phyloP scores from a whole-genome alignment of 2,329 filamentous ascomycete species.

The Penicillium sp. region DNA sequence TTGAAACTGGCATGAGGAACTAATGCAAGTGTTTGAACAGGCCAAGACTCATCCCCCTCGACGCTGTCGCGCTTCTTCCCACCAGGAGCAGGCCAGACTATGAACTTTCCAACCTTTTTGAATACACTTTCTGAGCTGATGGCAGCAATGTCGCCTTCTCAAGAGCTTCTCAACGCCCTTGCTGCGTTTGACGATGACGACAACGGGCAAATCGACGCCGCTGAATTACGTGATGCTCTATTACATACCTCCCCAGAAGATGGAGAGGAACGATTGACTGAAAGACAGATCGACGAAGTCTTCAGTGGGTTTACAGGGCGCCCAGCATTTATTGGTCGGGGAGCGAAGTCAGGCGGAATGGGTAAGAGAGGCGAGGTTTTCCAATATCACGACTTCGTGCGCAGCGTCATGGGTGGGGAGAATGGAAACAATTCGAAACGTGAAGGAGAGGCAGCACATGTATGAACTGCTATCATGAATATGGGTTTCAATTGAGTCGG shows the following conservation, averaged over 20 bases:
- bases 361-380: conserved; percentile 80
- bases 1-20: not conserved
- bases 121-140: conserved; percentile 75
- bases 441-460: conserved; percentile 13
- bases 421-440: conserved; percentile 26
- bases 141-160: conserved; percentile 68
- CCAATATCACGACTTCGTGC: conserved; percentile 88
- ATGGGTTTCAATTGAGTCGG: conserved; percentile 8
- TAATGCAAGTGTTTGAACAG: conserved; percentile 40
- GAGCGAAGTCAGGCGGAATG: conserved; percentile 46
- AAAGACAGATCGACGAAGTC: conserved; percentile 79
- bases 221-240: conserved; percentile 77
- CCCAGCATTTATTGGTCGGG: conserved; percentile 69
- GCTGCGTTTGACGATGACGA: conserved; percentile 96
- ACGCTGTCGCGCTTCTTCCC: conserved; percentile 83
- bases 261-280: conserved; percentile 61
- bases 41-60: conserved; percentile 68
- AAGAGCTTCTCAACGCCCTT: conserved; percentile 84
- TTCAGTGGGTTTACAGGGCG: conserved; percentile 81
- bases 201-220: conserved; percentile 84
- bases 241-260: conserved; percentile 76
- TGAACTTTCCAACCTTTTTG: conserved; percentile 82
- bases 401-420: conserved; percentile 58
- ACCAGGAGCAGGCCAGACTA: conserved; percentile 64
- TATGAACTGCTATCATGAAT: conserved; percentile 8